Percentiles rank a stretch among this genome's conserved stretches.
phyloP scores from a whole-genome alignment of 208 protist species.

The Naegleria lovaniensis region DNA sequence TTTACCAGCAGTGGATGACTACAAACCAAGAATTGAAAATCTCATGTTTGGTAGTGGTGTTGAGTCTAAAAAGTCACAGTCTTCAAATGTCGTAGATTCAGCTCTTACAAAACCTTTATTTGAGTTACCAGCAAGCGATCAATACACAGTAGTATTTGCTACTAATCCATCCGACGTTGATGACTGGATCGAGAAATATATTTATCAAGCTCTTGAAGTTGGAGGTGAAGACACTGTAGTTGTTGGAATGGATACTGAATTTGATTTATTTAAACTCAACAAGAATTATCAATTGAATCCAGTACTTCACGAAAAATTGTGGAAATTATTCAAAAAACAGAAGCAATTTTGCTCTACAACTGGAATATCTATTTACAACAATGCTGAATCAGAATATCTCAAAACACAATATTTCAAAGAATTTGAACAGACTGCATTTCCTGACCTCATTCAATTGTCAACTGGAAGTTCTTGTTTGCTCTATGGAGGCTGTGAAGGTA shows the following conservation, averaged over 20 bases:
- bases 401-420: background rate
- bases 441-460: background rate
- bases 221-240: background rate
- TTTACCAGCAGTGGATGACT: background rate
- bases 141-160: background rate
- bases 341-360: background rate
- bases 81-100: background rate
- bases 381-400: background rate
- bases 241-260: constrained; percentile 5
- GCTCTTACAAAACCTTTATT: background rate
- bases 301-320: background rate
- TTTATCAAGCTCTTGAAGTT: background rate
- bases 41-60: background rate
- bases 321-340: background rate
- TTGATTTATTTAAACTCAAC: background rate
- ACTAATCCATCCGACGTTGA: background rate
- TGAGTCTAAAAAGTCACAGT: background rate
- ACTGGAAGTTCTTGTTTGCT: background rate
- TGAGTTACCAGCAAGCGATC: background rate
- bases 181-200: background rate
- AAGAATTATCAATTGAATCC: background rate
- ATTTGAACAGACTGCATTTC: background rate
- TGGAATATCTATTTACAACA: background rate
- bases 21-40: background rate
- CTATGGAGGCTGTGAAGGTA: background rate